These are phyloP conservation scores for Limonium bicolor DNA, from an alignment of 148 eudicot species.

Conservation along the genomic window DNA sequence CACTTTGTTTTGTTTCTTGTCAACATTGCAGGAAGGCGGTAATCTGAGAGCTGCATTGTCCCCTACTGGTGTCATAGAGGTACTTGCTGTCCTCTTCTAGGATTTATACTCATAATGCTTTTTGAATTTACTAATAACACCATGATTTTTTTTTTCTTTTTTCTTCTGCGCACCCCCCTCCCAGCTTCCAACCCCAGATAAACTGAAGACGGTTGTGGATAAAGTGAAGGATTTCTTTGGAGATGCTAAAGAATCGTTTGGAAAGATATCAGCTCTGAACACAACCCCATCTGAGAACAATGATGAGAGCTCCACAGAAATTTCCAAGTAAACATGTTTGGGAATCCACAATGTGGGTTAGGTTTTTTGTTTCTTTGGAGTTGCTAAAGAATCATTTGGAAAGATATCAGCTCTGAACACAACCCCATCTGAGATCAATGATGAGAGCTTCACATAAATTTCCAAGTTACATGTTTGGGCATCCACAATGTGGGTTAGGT, in stretches of 20 bases:
- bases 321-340: no score
- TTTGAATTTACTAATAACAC: not conserved
- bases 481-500: no score
- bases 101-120: not conserved
- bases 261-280: constrained; percentile 50
- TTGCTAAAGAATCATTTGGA: constrained; percentile 80
- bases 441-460: no score
- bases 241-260: constrained; percentile 82
- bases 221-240: constrained; percentile 89
- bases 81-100: constrained; percentile 9
- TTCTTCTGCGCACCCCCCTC: no score
- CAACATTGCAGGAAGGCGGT: constrained; percentile 49
- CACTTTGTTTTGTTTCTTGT: not conserved
- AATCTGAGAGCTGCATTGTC: constrained; percentile 59
- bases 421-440: no score
- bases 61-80: constrained; percentile 68
- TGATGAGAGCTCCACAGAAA: no score
- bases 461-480: no score
- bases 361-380: constrained; percentile 83
- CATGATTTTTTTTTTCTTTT: not conserved
- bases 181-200: constrained; percentile 72
- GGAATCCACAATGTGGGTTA: no score
- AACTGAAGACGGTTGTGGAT: constrained; percentile 84
- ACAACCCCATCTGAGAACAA: constrained; percentile 18
- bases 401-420: no score